Conservation (phyloP, 495 filamentous ascomycete species). For the Penicillium macrosclerotiorum region DNA sequence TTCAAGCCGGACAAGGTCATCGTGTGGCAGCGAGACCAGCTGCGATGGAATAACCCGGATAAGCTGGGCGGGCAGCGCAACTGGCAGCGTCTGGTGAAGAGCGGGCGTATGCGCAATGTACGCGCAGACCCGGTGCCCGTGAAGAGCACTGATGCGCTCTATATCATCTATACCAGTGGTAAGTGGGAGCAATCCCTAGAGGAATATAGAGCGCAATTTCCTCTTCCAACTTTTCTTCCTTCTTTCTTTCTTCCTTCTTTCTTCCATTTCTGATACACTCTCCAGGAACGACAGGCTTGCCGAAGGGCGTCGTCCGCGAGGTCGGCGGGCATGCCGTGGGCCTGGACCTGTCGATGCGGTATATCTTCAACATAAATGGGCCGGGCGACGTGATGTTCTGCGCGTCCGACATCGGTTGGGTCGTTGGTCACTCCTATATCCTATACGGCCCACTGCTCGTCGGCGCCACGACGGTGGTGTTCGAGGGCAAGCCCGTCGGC, state of each 20-base stretch:
- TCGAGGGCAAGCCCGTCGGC: conserved; percentile 89
- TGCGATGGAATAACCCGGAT: conserved; percentile 66
- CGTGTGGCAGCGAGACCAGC: conserved; percentile 76
- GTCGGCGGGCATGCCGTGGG: conserved; percentile 88
- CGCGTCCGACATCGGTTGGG: conserved; percentile 83
- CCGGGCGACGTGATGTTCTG: conserved; percentile 84
- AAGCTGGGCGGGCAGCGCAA: conserved; percentile 66
- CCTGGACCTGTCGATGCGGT: conserved; percentile 71
- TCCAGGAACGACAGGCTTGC: conserved; percentile 75
- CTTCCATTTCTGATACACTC: background rate
- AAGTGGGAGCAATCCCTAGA: background rate
- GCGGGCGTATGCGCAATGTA: conserved; percentile 60
- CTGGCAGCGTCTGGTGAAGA: conserved; percentile 75
- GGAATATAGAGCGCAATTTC: no score
- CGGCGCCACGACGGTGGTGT: conserved; percentile 83
- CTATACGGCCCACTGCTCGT: conserved; percentile 80
- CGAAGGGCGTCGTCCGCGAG: conserved; percentile 84
- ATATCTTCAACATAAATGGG: conserved; percentile 75
- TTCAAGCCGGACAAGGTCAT: conserved; percentile 67
- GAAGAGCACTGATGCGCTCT: conserved; percentile 71
- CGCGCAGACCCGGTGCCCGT: conserved; percentile 73
- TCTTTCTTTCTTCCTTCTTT: background rate
- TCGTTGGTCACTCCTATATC: conserved; percentile 82
- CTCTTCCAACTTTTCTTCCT: background rate
- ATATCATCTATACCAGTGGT: conserved; percentile 87